These are phyloP conservation scores for Calycina marina DNA, from an alignment of 2,329 filamentous ascomycete species.

Conservation along the genomic window DNA sequence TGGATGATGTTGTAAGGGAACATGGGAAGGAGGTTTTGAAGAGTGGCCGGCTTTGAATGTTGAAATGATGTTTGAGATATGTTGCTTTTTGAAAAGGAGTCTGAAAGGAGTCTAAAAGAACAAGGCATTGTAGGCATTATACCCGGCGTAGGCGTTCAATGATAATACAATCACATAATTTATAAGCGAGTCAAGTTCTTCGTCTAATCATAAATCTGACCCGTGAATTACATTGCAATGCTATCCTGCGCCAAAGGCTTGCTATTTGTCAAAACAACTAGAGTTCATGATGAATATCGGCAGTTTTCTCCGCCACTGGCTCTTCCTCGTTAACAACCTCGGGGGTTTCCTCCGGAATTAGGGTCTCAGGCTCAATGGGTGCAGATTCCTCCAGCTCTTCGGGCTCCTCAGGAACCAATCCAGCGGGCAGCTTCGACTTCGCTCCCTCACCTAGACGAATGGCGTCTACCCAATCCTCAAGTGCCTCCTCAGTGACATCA, in stretches of 20 bases:
- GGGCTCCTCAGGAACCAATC: constrained; percentile 32
- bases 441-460: constrained; percentile 77
- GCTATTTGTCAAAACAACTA: too few species aligned
- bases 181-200: too few species aligned
- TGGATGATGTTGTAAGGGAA: constrained; percentile 66
- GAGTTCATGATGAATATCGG: constrained; percentile 7
- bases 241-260: background rate
- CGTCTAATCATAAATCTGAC: too few species aligned
- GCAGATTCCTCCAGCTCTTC: constrained; percentile 26
- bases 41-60: too few species aligned
- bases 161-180: background rate
- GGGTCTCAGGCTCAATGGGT: constrained; percentile 27
- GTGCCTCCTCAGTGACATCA: constrained; percentile 38
- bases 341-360: constrained; percentile 7
- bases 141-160: constrained; percentile 7
- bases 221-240: too few species aligned
- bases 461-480: constrained; percentile 83
- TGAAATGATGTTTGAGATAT: too few species aligned
- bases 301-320: constrained; percentile 1
- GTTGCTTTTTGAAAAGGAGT: background rate
- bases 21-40: constrained; percentile 51
- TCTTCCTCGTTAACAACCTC: constrained; percentile 6
- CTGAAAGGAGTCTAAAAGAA: background rate
- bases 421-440: constrained; percentile 60
- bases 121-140: too few species aligned